Percentiles rank a stretch among this genome's conserved stretches.
Conservation (phyloP, 352 stramenopile genomes). For the Phytophthora agathidicida region DNA sequence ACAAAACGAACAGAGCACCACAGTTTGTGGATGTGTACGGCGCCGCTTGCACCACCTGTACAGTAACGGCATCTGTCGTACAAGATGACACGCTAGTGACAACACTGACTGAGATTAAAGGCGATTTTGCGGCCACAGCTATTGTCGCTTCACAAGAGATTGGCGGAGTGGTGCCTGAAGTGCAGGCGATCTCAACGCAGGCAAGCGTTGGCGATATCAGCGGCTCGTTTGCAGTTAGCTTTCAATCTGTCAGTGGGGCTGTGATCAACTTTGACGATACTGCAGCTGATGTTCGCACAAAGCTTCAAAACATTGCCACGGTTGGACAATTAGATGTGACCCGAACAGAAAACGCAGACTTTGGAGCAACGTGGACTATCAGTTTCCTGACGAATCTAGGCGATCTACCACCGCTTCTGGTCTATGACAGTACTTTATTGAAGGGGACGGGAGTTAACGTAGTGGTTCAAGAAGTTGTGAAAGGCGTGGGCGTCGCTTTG, state of each 20-base stretch:
- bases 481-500: conserved; percentile 65
- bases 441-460: conserved; percentile 52
- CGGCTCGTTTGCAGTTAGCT: conserved; percentile 73
- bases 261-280: conserved; percentile 79
- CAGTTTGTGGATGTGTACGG: conserved; percentile 51
- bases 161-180: conserved; percentile 62
- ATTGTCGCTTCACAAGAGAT: conserved; percentile 62
- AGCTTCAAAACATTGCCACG: conserved; percentile 69
- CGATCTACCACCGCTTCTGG: conserved; percentile 58
- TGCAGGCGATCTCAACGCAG: conserved; percentile 60
- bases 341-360: conserved; percentile 41
- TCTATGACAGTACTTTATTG: conserved; percentile 39
- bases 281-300: conserved; percentile 70
- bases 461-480: conserved; percentile 54
- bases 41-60: conserved; percentile 48
- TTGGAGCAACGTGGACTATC: conserved; percentile 69
- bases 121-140: conserved; percentile 46
- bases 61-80: conserved; percentile 39
- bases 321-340: conserved; percentile 72
- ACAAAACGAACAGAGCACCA: conserved; percentile 49
- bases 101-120: conserved; percentile 39
- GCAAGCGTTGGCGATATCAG: conserved; percentile 48
- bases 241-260: conserved; percentile 55
- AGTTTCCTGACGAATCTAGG: conserved; percentile 77
- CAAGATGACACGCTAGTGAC: conserved; percentile 43